Evolutionary conservation across 2,329 filamentous ascomycete genomes (phyloP).

Genomic region (Colletotrichum cordylinicola): DNA sequence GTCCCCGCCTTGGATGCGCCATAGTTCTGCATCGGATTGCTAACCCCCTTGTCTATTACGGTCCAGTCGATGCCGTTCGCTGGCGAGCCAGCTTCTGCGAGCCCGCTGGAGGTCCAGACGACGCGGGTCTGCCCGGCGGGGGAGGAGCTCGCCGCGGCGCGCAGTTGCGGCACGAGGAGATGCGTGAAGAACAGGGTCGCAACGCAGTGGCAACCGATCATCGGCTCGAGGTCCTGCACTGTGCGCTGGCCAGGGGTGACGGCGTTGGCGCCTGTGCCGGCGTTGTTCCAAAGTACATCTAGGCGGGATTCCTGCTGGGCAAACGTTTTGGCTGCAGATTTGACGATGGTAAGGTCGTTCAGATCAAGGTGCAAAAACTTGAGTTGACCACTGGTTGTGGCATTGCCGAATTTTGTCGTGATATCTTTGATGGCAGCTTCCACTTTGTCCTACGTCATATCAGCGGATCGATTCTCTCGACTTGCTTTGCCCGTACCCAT

Average conservation of each 20-base stretch:
- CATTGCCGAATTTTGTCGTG: not conserved
- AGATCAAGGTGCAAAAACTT: conserved; percentile 45
- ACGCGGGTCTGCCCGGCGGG: conserved; percentile 30
- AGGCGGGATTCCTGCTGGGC: conserved; percentile 40
- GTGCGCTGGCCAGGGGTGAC: conserved; percentile 26
- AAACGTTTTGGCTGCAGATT: conserved; percentile 40
- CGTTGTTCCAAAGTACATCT: conserved; percentile 49
- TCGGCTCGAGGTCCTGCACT: conserved; percentile 36
- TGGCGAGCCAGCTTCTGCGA: conserved; percentile 30
- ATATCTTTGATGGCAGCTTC: not conserved
- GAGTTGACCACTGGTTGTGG: conserved; percentile 16
- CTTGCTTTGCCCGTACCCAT: not conserved
- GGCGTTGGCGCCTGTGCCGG: conserved; percentile 29
- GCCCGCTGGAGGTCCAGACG: conserved; percentile 35
- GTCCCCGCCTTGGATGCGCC: conserved; percentile 40
- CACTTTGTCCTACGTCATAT: not conserved
- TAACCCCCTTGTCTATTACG: conserved; percentile 25
- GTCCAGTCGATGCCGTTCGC: conserved; percentile 33
- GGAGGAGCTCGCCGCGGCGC: conserved; percentile 26
- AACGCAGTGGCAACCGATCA: conserved; percentile 39
- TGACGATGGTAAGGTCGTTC: conserved; percentile 45
- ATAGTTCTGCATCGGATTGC: conserved; percentile 31
- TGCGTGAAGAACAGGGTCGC: conserved; percentile 38
- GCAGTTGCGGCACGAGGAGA: conserved; percentile 38
- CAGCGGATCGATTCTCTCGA: not conserved